Evolutionary conservation across 1,284 basidiomycete genomes (phyloP), one percentile per base, ranked within the genome.

Genomic region (Caloboletus firmus): DNA sequence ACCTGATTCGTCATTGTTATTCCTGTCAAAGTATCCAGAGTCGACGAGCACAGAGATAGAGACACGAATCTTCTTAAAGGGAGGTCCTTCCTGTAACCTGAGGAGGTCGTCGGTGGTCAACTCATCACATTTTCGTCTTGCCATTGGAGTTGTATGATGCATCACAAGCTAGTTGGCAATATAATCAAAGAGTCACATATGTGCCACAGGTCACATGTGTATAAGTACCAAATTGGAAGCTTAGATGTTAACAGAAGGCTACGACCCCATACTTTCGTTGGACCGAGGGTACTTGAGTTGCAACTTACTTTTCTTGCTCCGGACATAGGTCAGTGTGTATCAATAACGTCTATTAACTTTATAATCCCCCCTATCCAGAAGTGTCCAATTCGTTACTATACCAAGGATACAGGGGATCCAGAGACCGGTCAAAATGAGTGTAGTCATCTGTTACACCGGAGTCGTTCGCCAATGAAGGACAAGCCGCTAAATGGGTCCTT

Each of bases 61-160:
- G 17, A 57, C 15, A n/a, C 64, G 56, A 20, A 35, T 44, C 20
- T 57, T 72, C 52, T 72, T 72, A 0, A 51, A 49, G 5, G 57
- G 46, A 18, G 55, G 56, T 22, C 52, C 60, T 42, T 70, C 72
- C 40, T 70, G 69, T 28, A 64, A 22, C 45, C 49, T 69, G 36
- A 72, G 66, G 20, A 73, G 58, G 17, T 72, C 69, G 37, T 72
- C 71, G 1, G 51, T 51, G 40, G 74, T 75, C 31, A 76, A 45
- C 3, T 58, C 53, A 57, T 64, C 66, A 26, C 70, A 67, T 59
- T 73, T 75, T 53, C 51, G 59, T 59, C 61, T 61, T 26, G 52
- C 30, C 62, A 62, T 62, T 22, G 36, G 22, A 20, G 41, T 36
- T 39, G 17, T 8, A n/a, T n/a, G n/a, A 18, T 10, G 35, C 12